Conservation (phyloP, 768 basidiomycete species). For the Mycena olivaceomarginata region DNA sequence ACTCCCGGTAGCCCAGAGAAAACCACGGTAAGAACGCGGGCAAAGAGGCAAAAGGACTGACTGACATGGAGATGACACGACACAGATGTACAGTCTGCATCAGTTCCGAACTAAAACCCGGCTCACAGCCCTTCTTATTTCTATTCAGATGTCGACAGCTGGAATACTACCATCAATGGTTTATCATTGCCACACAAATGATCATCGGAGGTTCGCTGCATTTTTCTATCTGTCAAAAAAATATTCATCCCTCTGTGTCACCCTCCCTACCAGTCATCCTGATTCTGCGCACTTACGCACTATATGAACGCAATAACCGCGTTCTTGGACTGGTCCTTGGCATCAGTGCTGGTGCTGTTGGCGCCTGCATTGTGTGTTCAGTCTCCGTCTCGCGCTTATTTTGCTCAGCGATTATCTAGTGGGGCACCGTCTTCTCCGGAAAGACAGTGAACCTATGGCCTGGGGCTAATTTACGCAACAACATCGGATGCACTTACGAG, state of each 20-base stretch:
- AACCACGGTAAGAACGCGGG: neutral
- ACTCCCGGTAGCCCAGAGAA: constrained; percentile 23
- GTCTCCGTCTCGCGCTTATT: neutral
- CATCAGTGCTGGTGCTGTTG: neutral
- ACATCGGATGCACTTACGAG: constrained; percentile 30
- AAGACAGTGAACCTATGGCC: neutral
- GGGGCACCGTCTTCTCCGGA: constrained; percentile 10
- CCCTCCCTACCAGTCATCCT: constrained; percentile 22
- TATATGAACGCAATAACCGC: constrained; percentile 27
- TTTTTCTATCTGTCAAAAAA: neutral
- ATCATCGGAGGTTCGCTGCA: constrained; percentile 30
- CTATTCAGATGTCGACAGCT: constrained; percentile 5
- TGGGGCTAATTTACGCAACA: neutral
- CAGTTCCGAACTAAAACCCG: neutral
- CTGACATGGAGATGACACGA: neutral
- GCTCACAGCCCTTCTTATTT: neutral
- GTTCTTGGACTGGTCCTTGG: constrained; percentile 16
- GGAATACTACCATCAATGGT: constrained; percentile 34
- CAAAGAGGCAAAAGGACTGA: neutral
- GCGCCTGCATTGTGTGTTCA: constrained; percentile 24
- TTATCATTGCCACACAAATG: constrained; percentile 28
- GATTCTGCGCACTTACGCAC: constrained; percentile 36
- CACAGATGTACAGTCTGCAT: constrained; percentile 1
- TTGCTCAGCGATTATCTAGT: constrained; percentile 10
- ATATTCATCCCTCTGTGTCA: neutral